Base-by-base conservation (phyloP, 2,329 filamentous ascomycete genomes). In the Endoconidiophora polonica region DNA sequence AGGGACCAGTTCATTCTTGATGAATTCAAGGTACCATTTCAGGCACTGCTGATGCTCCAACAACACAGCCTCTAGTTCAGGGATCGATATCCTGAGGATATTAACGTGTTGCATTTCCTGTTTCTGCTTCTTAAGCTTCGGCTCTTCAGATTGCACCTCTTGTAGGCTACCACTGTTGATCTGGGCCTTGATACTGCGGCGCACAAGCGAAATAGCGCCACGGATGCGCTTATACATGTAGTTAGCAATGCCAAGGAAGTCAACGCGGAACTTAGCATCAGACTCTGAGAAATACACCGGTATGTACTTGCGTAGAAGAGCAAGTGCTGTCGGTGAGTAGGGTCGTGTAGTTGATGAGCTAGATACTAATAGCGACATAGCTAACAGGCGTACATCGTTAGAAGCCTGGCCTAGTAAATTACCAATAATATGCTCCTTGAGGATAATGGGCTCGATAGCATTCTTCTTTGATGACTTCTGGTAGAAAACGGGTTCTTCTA, bases 211-310 rank as follows among this genome's bases (percentile, higher is more conserved):
- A 16, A 81, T 76, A 7, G 80, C 75, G 22, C 79, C 79, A 56
- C 82, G 74, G 3, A 94, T 67, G 41, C 88, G 79, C 57, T 83
- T 80, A 52, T 88, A 76, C 61, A 96, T 77, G 57, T 81, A 79
- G 54, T 85, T 81, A 2, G 82, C 77, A 54, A 84, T 75, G 22
- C 79, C 78, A 23, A 90, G 71, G 1, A 93, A 71, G 57, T 94
- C 86, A 52, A 88, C 82, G 51, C 91, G 78, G 56, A 88, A 83
- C 58, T 90, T 86, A 4, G 90, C 80, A 60, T 95, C 87, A 0
- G 84, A 79, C 55, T 95, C 88, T 2, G 86, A 77, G 60, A 93
- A 82, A 55, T 90, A 77, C 14, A 80, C 74, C 1, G 75, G 71
- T 3, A 96, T 65, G 52, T 85, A 77, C 33, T 67, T 69, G 48